Evolutionary conservation across 768 basidiomycete genomes (phyloP), one percentile per base, ranked within the genome.

Genomic region (Boletus vermiculosoides): DNA sequence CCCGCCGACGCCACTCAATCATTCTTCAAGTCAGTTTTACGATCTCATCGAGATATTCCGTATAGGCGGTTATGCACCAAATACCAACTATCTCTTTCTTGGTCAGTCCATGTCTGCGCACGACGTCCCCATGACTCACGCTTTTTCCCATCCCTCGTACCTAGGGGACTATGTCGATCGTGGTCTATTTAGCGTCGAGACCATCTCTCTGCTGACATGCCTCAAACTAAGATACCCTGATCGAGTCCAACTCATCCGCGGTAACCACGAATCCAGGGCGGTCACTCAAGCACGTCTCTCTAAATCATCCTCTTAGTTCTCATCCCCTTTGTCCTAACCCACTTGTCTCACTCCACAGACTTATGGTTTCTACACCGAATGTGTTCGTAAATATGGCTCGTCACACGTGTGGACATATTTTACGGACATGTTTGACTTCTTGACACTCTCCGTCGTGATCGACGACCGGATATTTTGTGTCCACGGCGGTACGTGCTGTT

Each of bases 401-500:
- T 87, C 94, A 33, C 88, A 90, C 65, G 96, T 98, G 34, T 99
- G 97, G 97, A 94, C 93, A 28, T 98, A 98, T 74, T 98, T 99
- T 68, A 99, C 97, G 57, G 97, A 99, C 76, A 97, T 99, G 96
- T 99, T 99, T 74, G 97, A 99, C 78, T 99, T 94, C 77, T 76
- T 99, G 63, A 98, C 97, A 12, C 79, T 99, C 55, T 94, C 92
- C 34, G 95, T 96, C 55, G 97, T 99, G 59, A 98, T 99, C 65
- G 97, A 99, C 76, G 94, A 99, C 77, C 88, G 87, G 67, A 98
- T 99, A 81, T 98, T 99, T 73, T 99, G 97, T 66, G 96, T 99
- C 11, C 97, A 99, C 64, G 97, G 97, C 65, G 96, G 96, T 93
- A 54, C 79, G 73, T 45, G 34, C 22, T 20, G 46, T 15, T 7